Percentiles rank a stretch among this genome's conserved stretches.
Conservation (phyloP, 2,329 filamentous ascomycete species). For the Fusarium caatingaense region DNA sequence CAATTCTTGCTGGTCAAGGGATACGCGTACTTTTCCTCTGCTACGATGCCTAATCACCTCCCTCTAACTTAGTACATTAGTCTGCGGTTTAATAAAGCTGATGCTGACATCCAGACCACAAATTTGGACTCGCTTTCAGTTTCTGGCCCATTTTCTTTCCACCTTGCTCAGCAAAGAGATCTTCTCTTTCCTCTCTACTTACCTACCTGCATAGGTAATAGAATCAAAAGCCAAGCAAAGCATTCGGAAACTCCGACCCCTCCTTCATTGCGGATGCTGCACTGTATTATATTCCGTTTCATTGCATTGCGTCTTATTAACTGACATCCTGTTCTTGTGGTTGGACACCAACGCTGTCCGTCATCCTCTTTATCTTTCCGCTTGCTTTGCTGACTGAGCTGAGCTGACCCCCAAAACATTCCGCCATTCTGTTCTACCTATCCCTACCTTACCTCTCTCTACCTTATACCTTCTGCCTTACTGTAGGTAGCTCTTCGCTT, state of each 20-base stretch:
- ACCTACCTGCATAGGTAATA: neutral
- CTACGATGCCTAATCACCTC: conserved; percentile 2
- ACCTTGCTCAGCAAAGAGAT: conserved; percentile 4
- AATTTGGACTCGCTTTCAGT: conserved; percentile 13
- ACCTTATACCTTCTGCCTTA: neutral
- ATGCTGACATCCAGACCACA: conserved; percentile 35
- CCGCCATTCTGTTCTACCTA: conserved; percentile 1
- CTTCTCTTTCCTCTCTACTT: conserved; percentile 19
- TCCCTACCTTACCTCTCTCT: neutral
- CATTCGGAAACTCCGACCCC: conserved; percentile 28
- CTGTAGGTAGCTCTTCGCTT: conserved; percentile 11
- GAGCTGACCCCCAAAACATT: conserved; percentile 18
- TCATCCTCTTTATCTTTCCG: conserved; percentile 24
- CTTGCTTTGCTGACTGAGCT: conserved; percentile 36
- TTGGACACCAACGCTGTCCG: conserved; percentile 7
- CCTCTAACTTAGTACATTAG: conserved; percentile 3
- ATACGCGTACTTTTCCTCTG: conserved; percentile 27
- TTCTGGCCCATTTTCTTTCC: conserved; percentile 11
- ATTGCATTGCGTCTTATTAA: neutral
- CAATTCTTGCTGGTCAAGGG: conserved; percentile 5
- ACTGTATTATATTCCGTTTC: neutral
- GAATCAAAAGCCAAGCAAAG: conserved; percentile 18
- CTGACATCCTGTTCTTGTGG: neutral
- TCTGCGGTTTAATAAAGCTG: conserved; percentile 37
- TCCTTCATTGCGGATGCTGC: conserved; percentile 5